Base-by-base conservation (phyloP, 495 filamentous ascomycete genomes). In the Pyrenula aspistea region DNA sequence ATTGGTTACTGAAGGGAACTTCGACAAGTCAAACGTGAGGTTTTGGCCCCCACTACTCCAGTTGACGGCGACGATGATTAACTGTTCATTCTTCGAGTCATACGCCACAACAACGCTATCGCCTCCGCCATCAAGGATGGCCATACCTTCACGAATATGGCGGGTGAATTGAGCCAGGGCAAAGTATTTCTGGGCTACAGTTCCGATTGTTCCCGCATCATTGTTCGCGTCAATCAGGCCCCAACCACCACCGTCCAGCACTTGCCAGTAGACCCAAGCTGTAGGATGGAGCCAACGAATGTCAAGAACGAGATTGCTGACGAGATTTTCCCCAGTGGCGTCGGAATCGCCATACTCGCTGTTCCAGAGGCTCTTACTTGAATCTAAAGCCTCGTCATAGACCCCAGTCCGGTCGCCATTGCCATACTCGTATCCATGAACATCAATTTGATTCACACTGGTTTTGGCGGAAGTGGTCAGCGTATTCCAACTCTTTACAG, bases 211-310 rank as follows among this genome's bases (percentile, higher is more conserved):
- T 52, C 51, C 57, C n/a, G 53, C 59, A 0, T 62, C 65, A 12
- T 70, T 65, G 50, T 72, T 66, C 0, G 62, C 69, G 0, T 63
- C 64, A 53, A 72, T 58, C 23, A 72, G 19, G 0, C 69, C 69
- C 69, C 69, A 72, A 0, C 69, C 69, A 20, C 58, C 55, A 12
- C 65, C 64, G 51, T 72, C 69, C 4, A 72, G 25, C 12, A 62
- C 67, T 54, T 72, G 69, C 69, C 69, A 72, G 55, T 71, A 72
- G 11, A 72, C 69, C 69, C 69, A 72, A 8, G 65, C 69, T 2
- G 67, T 72, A 10, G 69, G 69, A 50, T 56, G 52, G n/a, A 72
- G 60, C 69, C 67, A 72, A 12, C 59, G 57, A 42, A 72, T 56
- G 53, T 72, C 69, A 15, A 72, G 59, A 24, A 72, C 53, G 47